A percentile compares a stretch with the other conserved stretches of the same genome.
These are phyloP conservation scores for Cercospora canescens DNA, from an alignment of 2,329 filamentous ascomycete species.

Conservation along the genomic window DNA sequence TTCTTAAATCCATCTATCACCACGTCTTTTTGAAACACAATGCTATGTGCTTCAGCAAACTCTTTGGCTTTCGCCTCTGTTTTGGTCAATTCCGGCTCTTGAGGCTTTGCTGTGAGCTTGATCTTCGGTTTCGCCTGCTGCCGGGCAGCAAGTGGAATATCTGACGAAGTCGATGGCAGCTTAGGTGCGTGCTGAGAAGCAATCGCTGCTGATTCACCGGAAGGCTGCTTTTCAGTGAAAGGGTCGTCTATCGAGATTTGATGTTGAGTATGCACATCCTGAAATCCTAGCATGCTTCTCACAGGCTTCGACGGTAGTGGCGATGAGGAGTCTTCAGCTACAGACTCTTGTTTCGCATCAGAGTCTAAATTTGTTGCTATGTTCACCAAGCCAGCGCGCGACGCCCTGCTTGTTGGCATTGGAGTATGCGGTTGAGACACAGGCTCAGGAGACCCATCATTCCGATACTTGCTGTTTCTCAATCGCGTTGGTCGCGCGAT, in stretches of 20 bases:
- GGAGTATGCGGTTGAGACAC: not conserved
- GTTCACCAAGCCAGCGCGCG: not conserved
- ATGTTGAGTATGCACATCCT: not conserved
- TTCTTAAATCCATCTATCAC: constrained; percentile 1
- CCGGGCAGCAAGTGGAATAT: constrained; percentile 3
- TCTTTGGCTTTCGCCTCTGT: constrained; percentile 2
- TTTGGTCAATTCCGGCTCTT: not conserved
- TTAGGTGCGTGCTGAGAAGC: not conserved
- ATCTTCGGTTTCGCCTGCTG: constrained; percentile 1
- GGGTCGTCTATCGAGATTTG: not conserved
- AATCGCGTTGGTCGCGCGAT: constrained; percentile 9
- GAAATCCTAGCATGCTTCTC: not conserved
- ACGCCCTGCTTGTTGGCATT: not conserved
- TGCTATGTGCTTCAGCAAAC: constrained; percentile 8
- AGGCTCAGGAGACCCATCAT: not conserved
- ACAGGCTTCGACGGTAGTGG: not conserved
- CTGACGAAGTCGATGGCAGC: constrained; percentile 2
- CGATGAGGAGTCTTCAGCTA: not conserved
- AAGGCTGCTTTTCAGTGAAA: not conserved
- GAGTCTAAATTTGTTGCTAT: not conserved
- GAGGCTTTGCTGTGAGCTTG: not conserved
- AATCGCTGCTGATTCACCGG: not conserved
- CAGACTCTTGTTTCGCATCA: not conserved
- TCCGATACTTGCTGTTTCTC: constrained; percentile 7
- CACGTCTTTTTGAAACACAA: not conserved